Evolutionary conservation across 2,329 filamentous ascomycete genomes (phyloP), one percentile per base, ranked within the genome.

Genomic region (Nothopassalora personata): DNA sequence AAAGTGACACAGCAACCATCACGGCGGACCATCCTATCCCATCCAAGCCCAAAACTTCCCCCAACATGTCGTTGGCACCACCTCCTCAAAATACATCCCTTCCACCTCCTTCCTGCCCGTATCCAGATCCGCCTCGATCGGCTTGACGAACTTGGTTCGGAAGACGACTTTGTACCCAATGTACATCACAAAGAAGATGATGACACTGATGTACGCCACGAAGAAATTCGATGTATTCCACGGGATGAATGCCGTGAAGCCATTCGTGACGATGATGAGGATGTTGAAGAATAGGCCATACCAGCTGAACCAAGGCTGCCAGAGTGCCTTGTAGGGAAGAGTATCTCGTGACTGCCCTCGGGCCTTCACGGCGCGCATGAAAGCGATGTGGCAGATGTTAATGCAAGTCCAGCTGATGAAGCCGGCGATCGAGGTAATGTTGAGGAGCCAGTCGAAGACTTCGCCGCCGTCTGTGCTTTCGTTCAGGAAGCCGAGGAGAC

Each of bases 391-490:
- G 0, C 88, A 87, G 58, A 86, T 80, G 67, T 84, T 85, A 70
- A 90, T 86, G 65, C 85, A 83, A 45, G 80, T 80, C 74, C 87
- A 91, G 70, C 89, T 88, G 74, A 91, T 86, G 13, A 91, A 80
- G 67, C 89, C 86, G 1, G 87, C 89, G 0, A 89, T 87, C 10
- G 89, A 91, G 18, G 90, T 79, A 68, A 90, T 74, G 59, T 83
- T 87, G 45, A 89, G 82, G 64, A 91, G 85, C 88, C 88, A 91
- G 49, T 80, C 80, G 62, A 92, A 76, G 1, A 91, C 89, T 79
- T 86, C 82, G 48, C 87, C 80, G 19, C 81, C 84, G 70, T 87
- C 88, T 62, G 83, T 81, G 7, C 83, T 87, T 18, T 93, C 80
- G 72, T 91, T 86, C 51, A 92, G 76, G 73, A 91, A 94, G 2